Evolutionary conservation across 257 asterid species (phyloP), one percentile per base, ranked within the genome.

Genomic region (Anisodus tanguticus): DNA sequence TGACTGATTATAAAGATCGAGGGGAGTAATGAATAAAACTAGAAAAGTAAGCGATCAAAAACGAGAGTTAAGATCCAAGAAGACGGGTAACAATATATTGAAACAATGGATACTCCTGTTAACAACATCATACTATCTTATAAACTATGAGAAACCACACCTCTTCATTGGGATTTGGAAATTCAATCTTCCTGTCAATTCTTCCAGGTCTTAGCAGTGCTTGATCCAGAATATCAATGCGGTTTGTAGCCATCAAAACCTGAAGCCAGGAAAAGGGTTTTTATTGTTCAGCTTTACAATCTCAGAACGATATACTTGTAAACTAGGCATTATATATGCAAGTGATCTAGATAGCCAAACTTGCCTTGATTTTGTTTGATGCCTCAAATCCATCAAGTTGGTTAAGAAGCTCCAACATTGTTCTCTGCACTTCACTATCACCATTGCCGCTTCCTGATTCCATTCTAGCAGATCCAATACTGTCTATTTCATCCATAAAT

Each of bases 381-480:
- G 98, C 98, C 88, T 95, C 98, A 88, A 95, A 95, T 41, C 98
- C 98, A 88, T 95, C 98, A 59, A 95, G 97, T 83, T 95, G 98
- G 87, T 95, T 95, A 80, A 95, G 95, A 88, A 95, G 98, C 89
- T 95, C 98, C 84, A 94, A 84, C 98, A 95, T 95, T 57, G 98
- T 95, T 63, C 97, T 87, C 89, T 94, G 98, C 70, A 95, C 98
- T 89, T 95, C 98, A 91, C 98, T 94, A 79, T 95, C 98, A 53
- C 97, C 98, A 71, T 93, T 94, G 45, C 98, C 98, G 87, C 96
- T 92, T 63, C 98, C 97, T 83, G 97, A 93, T 88, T 94, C 98
- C 97, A 95, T 94, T 69, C 98, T 94, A 78, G 98, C 92, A 83
- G 97, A 94, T 66, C 98, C 97, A 39, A 94, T 94, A 93, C 95